Evolutionary conservation across 345 rosid genomes (phyloP).

Genomic region (Camelina laxa): DNA sequence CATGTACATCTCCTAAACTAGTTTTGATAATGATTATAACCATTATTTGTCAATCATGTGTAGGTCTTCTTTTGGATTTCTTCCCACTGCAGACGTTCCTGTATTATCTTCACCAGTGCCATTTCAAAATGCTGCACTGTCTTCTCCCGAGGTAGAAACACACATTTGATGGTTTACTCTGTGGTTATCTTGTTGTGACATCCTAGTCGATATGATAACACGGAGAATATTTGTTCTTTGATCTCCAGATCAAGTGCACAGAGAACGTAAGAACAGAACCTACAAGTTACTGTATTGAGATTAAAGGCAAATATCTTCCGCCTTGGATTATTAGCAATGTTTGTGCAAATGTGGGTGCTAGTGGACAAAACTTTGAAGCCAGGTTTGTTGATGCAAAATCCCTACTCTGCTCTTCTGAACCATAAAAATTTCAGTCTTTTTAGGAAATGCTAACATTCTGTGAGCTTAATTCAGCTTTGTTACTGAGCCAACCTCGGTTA

Average conservation of each 20-base stretch:
- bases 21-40: background rate
- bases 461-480: conserved; percentile 58
- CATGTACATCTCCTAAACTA: background rate
- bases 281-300: conserved; percentile 59
- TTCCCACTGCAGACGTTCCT: conserved; percentile 78
- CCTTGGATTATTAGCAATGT: conserved; percentile 84
- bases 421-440: conserved; percentile 10
- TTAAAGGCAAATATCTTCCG: conserved; percentile 69
- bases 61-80: conserved; percentile 74
- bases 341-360: conserved; percentile 60
- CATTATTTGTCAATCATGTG: conserved; percentile 38
- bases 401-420: conserved; percentile 5
- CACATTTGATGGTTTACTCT: conserved; percentile 15
- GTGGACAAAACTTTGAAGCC: conserved; percentile 70
- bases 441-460: conserved; percentile 18
- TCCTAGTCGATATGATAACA: background rate
- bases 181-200: conserved; percentile 16
- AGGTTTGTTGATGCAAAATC: conserved; percentile 52
- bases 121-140: conserved; percentile 79
- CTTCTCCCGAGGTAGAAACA: conserved; percentile 72
- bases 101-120: conserved; percentile 76
- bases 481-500: conserved; percentile 67
- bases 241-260: conserved; percentile 73
- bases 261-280: conserved; percentile 60
- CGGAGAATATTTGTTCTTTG: conserved; percentile 19